Conservation (phyloP, 768 basidiomycete genomes). For the Lactarius psammicola region DNA sequence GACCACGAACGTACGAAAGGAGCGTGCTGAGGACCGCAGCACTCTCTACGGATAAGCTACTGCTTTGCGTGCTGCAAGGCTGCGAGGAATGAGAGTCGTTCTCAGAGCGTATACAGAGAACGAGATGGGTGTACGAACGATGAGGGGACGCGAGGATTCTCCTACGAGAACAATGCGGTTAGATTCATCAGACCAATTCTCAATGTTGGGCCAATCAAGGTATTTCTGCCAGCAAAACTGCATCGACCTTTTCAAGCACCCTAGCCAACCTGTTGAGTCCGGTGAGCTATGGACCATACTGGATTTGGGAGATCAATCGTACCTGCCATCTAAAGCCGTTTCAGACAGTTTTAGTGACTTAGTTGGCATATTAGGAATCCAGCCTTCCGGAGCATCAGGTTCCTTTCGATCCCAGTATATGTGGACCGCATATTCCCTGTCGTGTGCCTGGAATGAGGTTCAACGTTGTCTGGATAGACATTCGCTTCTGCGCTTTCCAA, state of each 20-base stretch:
- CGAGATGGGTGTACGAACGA: slow-evolving; percentile 10
- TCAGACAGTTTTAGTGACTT: slow-evolving; percentile 9
- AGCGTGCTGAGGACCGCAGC: slow-evolving; percentile 22
- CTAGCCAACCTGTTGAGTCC: slow-evolving; percentile 8
- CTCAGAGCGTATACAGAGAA: not conserved
- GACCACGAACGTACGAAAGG: slow-evolving; percentile 20
- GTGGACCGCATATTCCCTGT: slow-evolving; percentile 19
- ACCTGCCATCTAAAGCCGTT: slow-evolving; percentile 19
- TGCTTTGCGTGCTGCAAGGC: slow-evolving; percentile 23
- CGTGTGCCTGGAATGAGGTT: slow-evolving; percentile 3
- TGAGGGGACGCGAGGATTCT: slow-evolving; percentile 25
- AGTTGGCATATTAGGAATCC: slow-evolving; percentile 14
- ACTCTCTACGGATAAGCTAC: slow-evolving; percentile 22
- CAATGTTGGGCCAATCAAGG: slow-evolving; percentile 21
- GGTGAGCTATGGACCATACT: not conserved
- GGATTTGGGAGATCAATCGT: not conserved
- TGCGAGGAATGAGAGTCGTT: not conserved
- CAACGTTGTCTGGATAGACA: not conserved
- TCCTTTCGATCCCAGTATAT: slow-evolving; percentile 19
- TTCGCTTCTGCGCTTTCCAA: no score
- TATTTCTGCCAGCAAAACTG: slow-evolving; percentile 16
- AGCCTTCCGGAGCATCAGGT: slow-evolving; percentile 24
- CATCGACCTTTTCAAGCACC: slow-evolving; percentile 18
- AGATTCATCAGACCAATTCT: slow-evolving; percentile 29
- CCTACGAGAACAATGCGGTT: slow-evolving; percentile 25